Percentiles rank a stretch among this genome's conserved stretches.
These are phyloP conservation scores for Talaromyces ruber DNA, from an alignment of 495 filamentous ascomycete species.

Conservation along the genomic window DNA sequence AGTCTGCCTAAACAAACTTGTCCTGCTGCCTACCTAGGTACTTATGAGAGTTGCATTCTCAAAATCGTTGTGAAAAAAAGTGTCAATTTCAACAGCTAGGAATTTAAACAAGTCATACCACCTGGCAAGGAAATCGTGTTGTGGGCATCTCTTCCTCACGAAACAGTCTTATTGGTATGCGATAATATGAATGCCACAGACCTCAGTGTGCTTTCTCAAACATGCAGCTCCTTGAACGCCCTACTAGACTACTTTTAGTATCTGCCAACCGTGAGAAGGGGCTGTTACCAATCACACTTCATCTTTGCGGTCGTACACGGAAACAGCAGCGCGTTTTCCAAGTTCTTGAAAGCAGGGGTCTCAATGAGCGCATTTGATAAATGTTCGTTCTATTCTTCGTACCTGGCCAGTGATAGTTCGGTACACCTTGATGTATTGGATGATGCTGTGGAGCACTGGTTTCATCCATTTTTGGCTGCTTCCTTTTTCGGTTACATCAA, in stretches of 20 bases:
- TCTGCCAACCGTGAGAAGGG: background rate
- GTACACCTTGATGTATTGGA: background rate
- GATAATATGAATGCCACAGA: background rate
- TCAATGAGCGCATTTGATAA: conserved; percentile 1
- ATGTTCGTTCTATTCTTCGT: background rate
- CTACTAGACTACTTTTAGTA: background rate
- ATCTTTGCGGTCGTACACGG: background rate
- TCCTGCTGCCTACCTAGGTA: too few relatives aligned
- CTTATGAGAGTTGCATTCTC: too few relatives aligned
- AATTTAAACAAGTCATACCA: too few relatives aligned
- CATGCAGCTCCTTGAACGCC: background rate
- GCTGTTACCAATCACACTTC: background rate
- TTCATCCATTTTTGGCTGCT: background rate
- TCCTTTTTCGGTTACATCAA: background rate
- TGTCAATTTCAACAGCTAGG: too few relatives aligned
- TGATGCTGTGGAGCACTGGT: background rate
- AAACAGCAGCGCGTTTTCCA: background rate
- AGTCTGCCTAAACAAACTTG: too few relatives aligned
- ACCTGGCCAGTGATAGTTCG: background rate
- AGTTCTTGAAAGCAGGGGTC: conserved; percentile 4
- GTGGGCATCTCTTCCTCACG: background rate
- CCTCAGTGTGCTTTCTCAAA: background rate
- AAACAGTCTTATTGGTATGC: conserved; percentile 1
- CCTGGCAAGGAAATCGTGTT: background rate
- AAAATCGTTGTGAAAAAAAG: too few relatives aligned